Evolutionary conservation across 495 filamentous ascomycete genomes (phyloP), one percentile per base, ranked within the genome.

Genomic region (Tuber borchii): DNA sequence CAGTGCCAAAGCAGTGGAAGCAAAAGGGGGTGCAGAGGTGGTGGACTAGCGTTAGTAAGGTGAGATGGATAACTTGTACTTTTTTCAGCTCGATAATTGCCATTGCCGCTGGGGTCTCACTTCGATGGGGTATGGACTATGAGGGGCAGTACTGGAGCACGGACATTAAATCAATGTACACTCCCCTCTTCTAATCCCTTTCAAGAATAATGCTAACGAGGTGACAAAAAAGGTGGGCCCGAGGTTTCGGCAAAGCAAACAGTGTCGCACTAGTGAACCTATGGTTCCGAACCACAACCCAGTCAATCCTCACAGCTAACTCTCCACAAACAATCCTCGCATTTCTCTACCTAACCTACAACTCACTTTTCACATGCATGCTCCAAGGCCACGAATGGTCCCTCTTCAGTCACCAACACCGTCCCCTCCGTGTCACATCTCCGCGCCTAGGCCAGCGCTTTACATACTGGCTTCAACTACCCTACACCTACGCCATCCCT

Each of bases 241-340:
- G 48, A 39, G 69, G 76, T 4, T 65, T 77, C n/a, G 76, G 76
- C n/a, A 56, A 39, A 31, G 20, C 26, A 17, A 75, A 43, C 46
- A 72, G 10, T 39, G 17, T 16, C 61, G 12, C 44, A 48, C 37
- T 74, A 22, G 65, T 72, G 46, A 7, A 26, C 31, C 6, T n/a
- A 56, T 78, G 12, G 70, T 77, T n/a, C 71, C 71, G 12, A 10
- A 78, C 71, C 16, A 72, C 85, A 2, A 76, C 83, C 69, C 42
- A 65, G 14, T 81, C 76, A 20, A 22, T 56, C 71, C n/a, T 73
- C 22, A n/a, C 56, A n/a, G 71, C 71, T 19, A 73, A 89, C 76
- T 69, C 77, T 5, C 85, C 86, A 0, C 87, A 89, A 78, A 71
- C 85, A 0, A 37, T 87, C 1, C 73, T 88, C 19, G 85, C 85